Conservation (phyloP, 164 flowering plant genomes). For the Cinnamomum chago region DNA sequence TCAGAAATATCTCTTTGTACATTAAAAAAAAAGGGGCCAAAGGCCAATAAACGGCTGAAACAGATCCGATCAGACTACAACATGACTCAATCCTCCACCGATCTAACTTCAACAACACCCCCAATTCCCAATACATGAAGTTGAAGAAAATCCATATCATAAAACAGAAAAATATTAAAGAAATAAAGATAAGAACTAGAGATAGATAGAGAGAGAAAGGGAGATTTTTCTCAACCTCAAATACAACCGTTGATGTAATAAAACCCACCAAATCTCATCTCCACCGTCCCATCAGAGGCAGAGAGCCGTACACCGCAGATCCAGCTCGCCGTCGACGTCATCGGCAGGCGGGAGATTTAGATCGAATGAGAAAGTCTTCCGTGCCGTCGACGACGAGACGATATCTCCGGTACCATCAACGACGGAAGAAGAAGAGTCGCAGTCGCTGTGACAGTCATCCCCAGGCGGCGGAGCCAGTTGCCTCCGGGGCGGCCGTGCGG, state of each 20-base stretch:
- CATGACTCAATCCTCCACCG: background rate
- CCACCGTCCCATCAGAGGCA: slow-evolving; percentile 34
- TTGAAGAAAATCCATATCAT: background rate
- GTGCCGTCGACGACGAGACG: slow-evolving; percentile 30
- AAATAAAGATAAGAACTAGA: background rate
- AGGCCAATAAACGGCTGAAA: background rate
- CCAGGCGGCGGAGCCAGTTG: slow-evolving; percentile 16
- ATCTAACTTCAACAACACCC: background rate
- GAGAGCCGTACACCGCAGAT: slow-evolving; percentile 41
- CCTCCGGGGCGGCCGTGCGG: slow-evolving; percentile 19
- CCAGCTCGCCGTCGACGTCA: slow-evolving; percentile 23
- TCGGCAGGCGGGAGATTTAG: slow-evolving; percentile 35
- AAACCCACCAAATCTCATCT: background rate
- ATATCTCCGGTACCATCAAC: slow-evolving; percentile 32
- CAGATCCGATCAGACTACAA: background rate
- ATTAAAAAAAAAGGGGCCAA: too few relatives aligned
- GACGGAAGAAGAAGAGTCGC: slow-evolving; percentile 83
- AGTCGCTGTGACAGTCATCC: slow-evolving; percentile 81
- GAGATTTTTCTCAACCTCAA: background rate
- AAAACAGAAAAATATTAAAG: background rate
- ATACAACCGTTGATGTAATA: background rate
- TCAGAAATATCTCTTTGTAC: background rate
- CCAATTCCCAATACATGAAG: background rate
- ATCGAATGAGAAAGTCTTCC: slow-evolving; percentile 41
- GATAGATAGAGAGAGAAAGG: background rate